Evolutionary conservation across 1,284 basidiomycete genomes (phyloP), one percentile per base, ranked within the genome.

Genomic region (Heterobasidion occidentale): DNA sequence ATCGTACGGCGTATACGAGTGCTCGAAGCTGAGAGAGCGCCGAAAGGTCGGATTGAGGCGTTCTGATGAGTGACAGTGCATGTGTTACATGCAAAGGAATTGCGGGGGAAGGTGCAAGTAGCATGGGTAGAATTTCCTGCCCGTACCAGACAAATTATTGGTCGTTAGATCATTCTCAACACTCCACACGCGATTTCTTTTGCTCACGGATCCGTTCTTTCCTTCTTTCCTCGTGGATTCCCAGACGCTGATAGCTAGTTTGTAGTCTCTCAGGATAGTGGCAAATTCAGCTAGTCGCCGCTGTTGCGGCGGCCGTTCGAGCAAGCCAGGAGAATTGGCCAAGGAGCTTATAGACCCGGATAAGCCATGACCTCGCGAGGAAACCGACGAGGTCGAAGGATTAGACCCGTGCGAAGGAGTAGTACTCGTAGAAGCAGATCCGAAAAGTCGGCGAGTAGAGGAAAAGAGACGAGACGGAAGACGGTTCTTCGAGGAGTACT

Each of bases 211-310:
- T 53, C 89, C 89, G 46, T 86, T 84, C 65, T 83, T 86, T 45
- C 78, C 79, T 56, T 95, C 92, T 65, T 92, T 91, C 53, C 92
- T 78, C 17, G 92, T 68, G 1, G 86, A 74, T 63, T 98, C 96
- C 88, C 95, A 99, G 20, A 96, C 85, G 14, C 75, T 73, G 1
- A 83, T 77, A 0, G 96, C 96, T 45, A 96, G 78, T 62, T 91
- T 92, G 68, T 88, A 86, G 73, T 99, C 96, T 1, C 92, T 87
- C 0, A 98, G 74, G 62, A 96, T 87, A 51, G 97, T 97, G 1
- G 94, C 88, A 70, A 98, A 95, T 69, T 99, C 97, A 9, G 94
- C 96, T 2, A 99, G 75, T n/a, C 96, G 81, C 53, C 87, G 78
- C 59, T 86, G 84, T 63, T 88, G 88, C n/a, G 83, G 77, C 9